A percentile compares a stretch with the other conserved stretches of the same genome.
Conservation (phyloP, 257 asterid species). For the Solanum pennellii region DNA sequence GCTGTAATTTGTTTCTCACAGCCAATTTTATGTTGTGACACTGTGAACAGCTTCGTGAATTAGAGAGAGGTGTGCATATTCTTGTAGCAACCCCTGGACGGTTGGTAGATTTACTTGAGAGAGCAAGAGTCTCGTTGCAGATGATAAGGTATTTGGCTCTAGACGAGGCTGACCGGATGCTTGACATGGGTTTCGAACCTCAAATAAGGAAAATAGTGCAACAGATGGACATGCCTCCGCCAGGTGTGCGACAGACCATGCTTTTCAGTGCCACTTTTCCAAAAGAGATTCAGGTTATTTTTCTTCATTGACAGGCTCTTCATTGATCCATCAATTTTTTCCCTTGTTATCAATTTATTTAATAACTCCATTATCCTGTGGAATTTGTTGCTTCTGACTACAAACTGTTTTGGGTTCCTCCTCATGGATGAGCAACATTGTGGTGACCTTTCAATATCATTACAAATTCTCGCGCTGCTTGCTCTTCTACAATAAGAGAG, state of each 20-base stretch:
- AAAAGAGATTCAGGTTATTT: slow-evolving; percentile 85
- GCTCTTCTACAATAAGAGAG: not conserved
- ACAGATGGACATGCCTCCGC: slow-evolving; percentile 98
- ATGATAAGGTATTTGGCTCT: slow-evolving; percentile 75
- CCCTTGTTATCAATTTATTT: not conserved
- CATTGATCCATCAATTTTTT: not conserved
- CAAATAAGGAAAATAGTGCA: slow-evolving; percentile 94
- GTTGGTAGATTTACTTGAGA: slow-evolving; percentile 86
- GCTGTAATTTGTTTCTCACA: not conserved
- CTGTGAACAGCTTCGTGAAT: slow-evolving; percentile 68
- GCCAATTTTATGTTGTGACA: not conserved
- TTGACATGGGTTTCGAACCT: slow-evolving; percentile 99
- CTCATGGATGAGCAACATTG: not conserved
- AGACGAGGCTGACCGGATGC: slow-evolving; percentile 96
- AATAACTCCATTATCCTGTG: not conserved
- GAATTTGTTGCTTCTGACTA: not conserved
- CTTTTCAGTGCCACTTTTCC: slow-evolving; percentile 96
- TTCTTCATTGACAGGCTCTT: not conserved
- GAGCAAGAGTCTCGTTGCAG: slow-evolving; percentile 89
- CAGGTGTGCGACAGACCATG: slow-evolving; percentile 86
- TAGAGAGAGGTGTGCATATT: slow-evolving; percentile 89
- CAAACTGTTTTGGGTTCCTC: not conserved
- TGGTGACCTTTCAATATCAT: not conserved
- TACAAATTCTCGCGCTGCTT: not conserved
- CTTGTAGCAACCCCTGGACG: slow-evolving; percentile 97